Base-by-base conservation (phyloP, 257 asterid species). In the Coffea canephora region DNA sequence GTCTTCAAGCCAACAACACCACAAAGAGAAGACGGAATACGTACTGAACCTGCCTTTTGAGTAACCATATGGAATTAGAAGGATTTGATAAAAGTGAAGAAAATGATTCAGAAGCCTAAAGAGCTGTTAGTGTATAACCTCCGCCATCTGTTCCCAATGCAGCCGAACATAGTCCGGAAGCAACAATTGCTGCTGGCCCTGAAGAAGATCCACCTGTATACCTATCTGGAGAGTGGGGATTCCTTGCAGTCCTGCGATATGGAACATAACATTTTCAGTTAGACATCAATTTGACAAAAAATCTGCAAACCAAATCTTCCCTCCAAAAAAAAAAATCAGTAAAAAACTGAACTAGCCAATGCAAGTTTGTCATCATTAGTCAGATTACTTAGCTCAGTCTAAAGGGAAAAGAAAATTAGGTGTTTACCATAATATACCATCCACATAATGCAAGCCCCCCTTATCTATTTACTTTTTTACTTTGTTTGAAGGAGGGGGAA, bases 91-190 rank as follows among this genome's bases (percentile, higher is more conserved):
- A 81, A 83, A 57, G 62, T 31, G 55, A 45, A 54, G 21, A 55
- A 78, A 78, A 80, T 39, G 67, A 69, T 82, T 81, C 81, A 85
- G 79, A 73, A 78, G 76, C 61, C 83, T 71, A 64, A 65, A 69
- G 79, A 75, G 77, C 73, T 64, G 46, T 49, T 79, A 77, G 75
- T 81, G 84, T 70, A 85, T 90, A 89, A 95, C 99, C 99, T 96
- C 99, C 99, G 57, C 99, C 99, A 86, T 96, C 99, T 70, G 98
- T 92, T 84, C 99, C 99, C 66, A 96, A 84, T 82, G 99, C 98
- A 77, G 99, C 99, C 41, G 97, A 88, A 88, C 97, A 94, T 73
- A 96, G 83, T 83, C 99, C 99, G 84, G 97, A 85, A 80, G 99
- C 94, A 82, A 96, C 98, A 84, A 96, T 89, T 80, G 99, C 99